Evolutionary conservation across 148 eudicot species (phyloP).

Genomic region (Polygonum maritimum): DNA sequence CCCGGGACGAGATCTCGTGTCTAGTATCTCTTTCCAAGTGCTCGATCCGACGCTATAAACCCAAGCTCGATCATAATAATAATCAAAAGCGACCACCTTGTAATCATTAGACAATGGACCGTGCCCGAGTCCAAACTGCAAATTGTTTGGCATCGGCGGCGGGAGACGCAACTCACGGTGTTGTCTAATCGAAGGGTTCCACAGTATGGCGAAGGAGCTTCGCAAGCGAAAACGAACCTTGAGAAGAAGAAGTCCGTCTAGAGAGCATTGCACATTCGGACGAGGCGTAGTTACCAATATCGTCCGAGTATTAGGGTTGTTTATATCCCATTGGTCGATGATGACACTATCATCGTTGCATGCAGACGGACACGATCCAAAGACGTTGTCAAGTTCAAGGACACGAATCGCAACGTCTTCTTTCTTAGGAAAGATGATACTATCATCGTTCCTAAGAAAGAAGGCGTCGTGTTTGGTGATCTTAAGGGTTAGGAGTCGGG

Average conservation of each 20-base stretch:
- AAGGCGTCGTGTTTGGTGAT: too few species aligned
- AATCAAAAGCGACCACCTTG: background rate
- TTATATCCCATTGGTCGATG: background rate
- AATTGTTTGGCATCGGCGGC: background rate
- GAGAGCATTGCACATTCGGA: background rate
- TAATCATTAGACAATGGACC: background rate
- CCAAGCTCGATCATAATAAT: background rate
- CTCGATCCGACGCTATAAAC: background rate
- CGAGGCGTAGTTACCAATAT: background rate
- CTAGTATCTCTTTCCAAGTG: background rate
- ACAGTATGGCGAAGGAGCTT: background rate
- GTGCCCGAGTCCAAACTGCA: background rate
- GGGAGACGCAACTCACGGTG: background rate
- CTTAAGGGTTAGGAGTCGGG: background rate
- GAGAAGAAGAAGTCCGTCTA: background rate
- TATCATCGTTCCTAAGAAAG: too few species aligned
- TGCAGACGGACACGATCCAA: background rate
- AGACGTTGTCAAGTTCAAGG: background rate
- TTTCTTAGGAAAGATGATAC: too few species aligned
- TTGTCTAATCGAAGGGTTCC: background rate
- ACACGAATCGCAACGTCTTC: background rate
- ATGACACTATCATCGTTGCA: too few species aligned
- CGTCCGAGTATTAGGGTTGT: background rate
- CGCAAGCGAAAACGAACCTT: too few species aligned
- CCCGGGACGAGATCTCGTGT: background rate